These are phyloP conservation scores for Phaeolepiota aurea DNA, from an alignment of 768 basidiomycete genomes.

Conservation along the genomic window DNA sequence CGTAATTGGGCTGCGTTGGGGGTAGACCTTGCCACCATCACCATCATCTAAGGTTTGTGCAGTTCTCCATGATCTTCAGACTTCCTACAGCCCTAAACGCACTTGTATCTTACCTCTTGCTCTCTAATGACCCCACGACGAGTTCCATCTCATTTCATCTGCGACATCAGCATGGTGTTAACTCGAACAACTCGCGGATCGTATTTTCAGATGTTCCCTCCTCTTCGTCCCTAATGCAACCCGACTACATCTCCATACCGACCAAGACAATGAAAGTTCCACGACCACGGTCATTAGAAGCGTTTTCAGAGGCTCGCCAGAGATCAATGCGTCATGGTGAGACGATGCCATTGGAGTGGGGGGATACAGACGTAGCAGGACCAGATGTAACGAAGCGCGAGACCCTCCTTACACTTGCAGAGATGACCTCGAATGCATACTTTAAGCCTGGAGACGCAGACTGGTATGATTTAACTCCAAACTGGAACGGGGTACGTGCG, in stretches of 20 bases:
- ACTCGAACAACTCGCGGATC: slow-evolving; percentile 38
- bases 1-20: too few species aligned
- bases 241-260: slow-evolving; percentile 29
- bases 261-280: slow-evolving; percentile 31
- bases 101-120: slow-evolving; percentile 33
- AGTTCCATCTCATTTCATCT: slow-evolving; percentile 45
- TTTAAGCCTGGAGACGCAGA: slow-evolving; percentile 28
- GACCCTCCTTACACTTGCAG: slow-evolving; percentile 66
- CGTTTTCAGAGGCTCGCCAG: not conserved
- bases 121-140: slow-evolving; percentile 17
- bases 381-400: slow-evolving; percentile 63
- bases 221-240: slow-evolving; percentile 13
- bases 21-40: too few species aligned
- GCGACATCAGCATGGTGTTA: slow-evolving; percentile 55
- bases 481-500: slow-evolving; percentile 50
- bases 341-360: slow-evolving; percentile 38
- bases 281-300: not conserved
- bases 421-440: slow-evolving; percentile 83
- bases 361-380: slow-evolving; percentile 43
- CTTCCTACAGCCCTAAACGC: slow-evolving; percentile 34
- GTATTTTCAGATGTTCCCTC: slow-evolving; percentile 48
- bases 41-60: too few species aligned
- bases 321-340: not conserved
- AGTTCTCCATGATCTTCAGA: slow-evolving; percentile 22
- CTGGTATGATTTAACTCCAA: slow-evolving; percentile 62